Evolutionary conservation across 2,329 filamentous ascomycete species (phyloP), one percentile per base, ranked within the genome.

Genomic region (Arthrobotrys sinensis): DNA sequence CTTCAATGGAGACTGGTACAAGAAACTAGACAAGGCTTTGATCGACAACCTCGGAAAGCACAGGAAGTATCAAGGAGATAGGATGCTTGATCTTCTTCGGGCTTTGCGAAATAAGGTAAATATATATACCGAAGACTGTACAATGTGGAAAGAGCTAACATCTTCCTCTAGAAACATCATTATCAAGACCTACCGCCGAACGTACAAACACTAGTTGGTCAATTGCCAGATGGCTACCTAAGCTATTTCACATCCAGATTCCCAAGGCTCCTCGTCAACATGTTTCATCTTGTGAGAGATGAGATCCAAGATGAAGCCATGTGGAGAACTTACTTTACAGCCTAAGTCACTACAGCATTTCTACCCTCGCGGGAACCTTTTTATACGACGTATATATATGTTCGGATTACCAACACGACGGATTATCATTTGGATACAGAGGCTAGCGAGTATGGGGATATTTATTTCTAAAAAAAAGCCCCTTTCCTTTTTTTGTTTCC

Each of bases 141-240:
- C 45, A 48, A 34, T 24, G 12, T 52, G 3, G 12, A 34, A 6
- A 16, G 10, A 12, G 43, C 67, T 71, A 40, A 62, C 21, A 24
- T 43, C n/a, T 45, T 45, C 14, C 40, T 64, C 5, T 19, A 81
- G 88, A 93, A 92, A 82, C 97, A 98, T 80, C 96, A 99, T 83
- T 99, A 97, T 83, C 94, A 97, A 82, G 96, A 99, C 84, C 95
- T 99, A 93, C 89, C 92, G 94, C 12, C 86, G 90, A 60, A 88
- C 97, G 80, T 95, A 91, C 85, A 86, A 87, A 62, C 87, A 88
- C 81, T 84, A 34, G 92, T 97, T 0, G 94, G 93, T 0, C 85
- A 90, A 7, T 83, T 95, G 76, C 92, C 93, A 0, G 91, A 93
- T 12, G 93, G 93, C 0, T 97, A 97, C 83, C 86, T 97, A 52